Conservation (phyloP, 495 filamentous ascomycete species). For the Thermochaetoides thermophila region DNA sequence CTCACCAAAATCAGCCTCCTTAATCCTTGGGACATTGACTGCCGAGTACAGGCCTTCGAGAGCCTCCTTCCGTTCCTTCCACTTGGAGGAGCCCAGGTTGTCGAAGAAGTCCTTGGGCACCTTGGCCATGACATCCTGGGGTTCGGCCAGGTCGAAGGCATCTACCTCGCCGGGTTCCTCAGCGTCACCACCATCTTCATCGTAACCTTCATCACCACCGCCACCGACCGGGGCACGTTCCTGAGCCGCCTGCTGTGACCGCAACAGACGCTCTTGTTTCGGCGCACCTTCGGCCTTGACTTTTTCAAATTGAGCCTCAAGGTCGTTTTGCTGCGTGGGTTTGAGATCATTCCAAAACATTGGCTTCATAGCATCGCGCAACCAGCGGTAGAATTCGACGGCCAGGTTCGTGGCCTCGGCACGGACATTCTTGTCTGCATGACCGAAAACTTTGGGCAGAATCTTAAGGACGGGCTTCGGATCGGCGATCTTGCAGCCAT, state of each 20-base stretch:
- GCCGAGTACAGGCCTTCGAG: slow-evolving; percentile 64
- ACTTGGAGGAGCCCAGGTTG: slow-evolving; percentile 74
- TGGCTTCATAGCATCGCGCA: slow-evolving; percentile 94
- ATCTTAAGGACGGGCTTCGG: slow-evolving; percentile 89
- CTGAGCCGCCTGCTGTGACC: slow-evolving; percentile 74
- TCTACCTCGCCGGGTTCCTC: slow-evolving; percentile 64
- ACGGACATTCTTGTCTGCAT: slow-evolving; percentile 97
- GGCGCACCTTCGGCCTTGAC: slow-evolving; percentile 76
- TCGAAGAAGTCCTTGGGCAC: slow-evolving; percentile 71
- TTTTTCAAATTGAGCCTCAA: slow-evolving; percentile 87
- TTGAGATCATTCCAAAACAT: slow-evolving; percentile 96
- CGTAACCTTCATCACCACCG: slow-evolving; percentile 40
- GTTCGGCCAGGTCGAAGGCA: slow-evolving; percentile 77
- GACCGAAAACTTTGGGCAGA: slow-evolving; percentile 81
- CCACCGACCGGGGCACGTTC: slow-evolving; percentile 47
- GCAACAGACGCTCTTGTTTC: slow-evolving; percentile 80
- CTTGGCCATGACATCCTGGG: slow-evolving; percentile 76
- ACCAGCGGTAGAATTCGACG: slow-evolving; percentile 93
- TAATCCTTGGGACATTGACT: slow-evolving; percentile 80
- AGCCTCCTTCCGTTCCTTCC: slow-evolving; percentile 96
- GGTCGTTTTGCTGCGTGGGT: slow-evolving; percentile 83
- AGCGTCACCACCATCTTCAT: slow-evolving; percentile 42
- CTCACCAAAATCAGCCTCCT: slow-evolving; percentile 78
- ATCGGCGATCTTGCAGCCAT: slow-evolving; percentile 90
- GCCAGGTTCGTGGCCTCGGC: slow-evolving; percentile 84